Base-by-base conservation (phyloP, 352 stramenopile species). In the Elongisporangium senticosum region DNA sequence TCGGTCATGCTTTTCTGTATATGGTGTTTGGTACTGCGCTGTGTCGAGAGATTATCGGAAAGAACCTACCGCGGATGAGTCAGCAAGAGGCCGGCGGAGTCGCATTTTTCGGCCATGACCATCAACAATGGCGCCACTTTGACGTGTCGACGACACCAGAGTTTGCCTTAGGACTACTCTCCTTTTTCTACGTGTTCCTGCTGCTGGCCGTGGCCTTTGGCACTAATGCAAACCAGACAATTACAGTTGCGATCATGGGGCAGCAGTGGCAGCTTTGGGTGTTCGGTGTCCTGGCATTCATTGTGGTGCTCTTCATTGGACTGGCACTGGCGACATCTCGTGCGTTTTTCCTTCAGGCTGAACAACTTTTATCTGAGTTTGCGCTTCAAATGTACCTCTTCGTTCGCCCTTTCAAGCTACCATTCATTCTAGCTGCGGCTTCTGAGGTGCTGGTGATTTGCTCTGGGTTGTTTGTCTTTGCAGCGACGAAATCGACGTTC, bases 161-260 rank as follows among this genome's bases (percentile, higher is more conserved):
- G 55, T 95, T 95, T 47, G 86, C 86, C 20, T 53, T 95, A 6
- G 86, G 86, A 0, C 83, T 93, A 49, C 49, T 95, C 6, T 93
- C 79, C 6, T 95, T 95, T 55, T 87, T 93, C 59, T 95, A 93
- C 50, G 65, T 95, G 28, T 93, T 93, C 58, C 54, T 95, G 53
- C 66, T 95, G 21, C 70, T 95, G 7, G 81, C 75, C 0, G 79
- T 92, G 14, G 84, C 81, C 3, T 95, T 95, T 56, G 75, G 75
- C 6, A 78, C 75, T 11, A 60, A 86, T 28, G 68, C 65, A 0
- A 77, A 87, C 51, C 60, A 78, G 2, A 71, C 64, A 7, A 75
- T 90, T 15, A 69, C 56, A 1, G 68, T 93, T 0, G 70, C 77
- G 0, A 59, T 95, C 0, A 43, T 83, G 4, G 83, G 78, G 0